These are phyloP conservation scores for Aegilops bicornis DNA, from an alignment of 176 grass and related monocot species.

Conservation along the genomic window DNA sequence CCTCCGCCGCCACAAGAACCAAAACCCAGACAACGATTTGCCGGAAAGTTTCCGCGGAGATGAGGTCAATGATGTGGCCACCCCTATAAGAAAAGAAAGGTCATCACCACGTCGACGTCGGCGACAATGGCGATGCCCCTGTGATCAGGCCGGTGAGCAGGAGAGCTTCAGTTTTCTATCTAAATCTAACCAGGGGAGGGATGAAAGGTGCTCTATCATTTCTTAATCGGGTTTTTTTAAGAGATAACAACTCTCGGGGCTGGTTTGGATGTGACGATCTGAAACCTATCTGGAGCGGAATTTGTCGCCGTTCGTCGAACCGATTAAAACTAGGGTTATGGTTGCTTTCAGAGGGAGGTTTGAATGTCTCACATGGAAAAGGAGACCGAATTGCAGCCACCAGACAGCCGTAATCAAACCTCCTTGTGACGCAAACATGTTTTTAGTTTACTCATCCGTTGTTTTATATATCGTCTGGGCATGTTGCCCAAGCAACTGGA, in stretches of 20 bases:
- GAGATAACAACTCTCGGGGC: conserved; percentile 32
- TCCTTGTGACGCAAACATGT: conserved; percentile 32
- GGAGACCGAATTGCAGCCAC: conserved; percentile 17
- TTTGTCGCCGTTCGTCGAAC: conserved; percentile 37
- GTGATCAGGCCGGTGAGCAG: conserved; percentile 25
- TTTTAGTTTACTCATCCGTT: conserved; percentile 20
- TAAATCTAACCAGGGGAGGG: neutral
- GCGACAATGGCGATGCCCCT: conserved; percentile 24
- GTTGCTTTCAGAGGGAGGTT: conserved; percentile 60
- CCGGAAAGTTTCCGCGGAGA: conserved; percentile 41
- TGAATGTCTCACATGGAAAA: conserved; percentile 32
- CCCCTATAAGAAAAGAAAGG: conserved; percentile 28
- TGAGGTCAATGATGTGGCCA: conserved; percentile 46
- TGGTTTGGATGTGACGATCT: conserved; percentile 2
- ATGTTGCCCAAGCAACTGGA: conserved; percentile 17
- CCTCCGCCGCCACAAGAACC: conserved; percentile 13
- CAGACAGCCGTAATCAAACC: conserved; percentile 18
- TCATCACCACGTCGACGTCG: conserved; percentile 39
- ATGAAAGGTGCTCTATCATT: conserved; percentile 21
- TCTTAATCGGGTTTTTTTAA: conserved; percentile 27
- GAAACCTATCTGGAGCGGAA: conserved; percentile 36
- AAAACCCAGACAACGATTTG: conserved; percentile 19
- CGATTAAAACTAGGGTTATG: neutral
- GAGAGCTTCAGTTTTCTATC: conserved; percentile 36
- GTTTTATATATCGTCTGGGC: neutral